Evolutionary conservation across 2,329 filamentous ascomycete species (phyloP).

Genomic region (Helotiales sp.): DNA sequence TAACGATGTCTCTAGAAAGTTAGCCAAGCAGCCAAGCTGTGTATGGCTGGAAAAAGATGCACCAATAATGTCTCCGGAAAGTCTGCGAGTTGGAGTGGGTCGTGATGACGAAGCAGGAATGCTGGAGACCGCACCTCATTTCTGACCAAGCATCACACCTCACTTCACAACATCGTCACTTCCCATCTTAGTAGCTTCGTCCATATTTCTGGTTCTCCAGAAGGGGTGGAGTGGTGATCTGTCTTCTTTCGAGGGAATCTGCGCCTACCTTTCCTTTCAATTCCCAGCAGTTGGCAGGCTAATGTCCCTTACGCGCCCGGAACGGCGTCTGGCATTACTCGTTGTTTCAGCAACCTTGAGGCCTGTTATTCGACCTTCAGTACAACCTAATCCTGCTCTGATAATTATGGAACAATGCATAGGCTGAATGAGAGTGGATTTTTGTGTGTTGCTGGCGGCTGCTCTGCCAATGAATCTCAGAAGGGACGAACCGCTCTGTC

Average conservation of each 20-base stretch:
- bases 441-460: not conserved
- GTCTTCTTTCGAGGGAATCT: not conserved
- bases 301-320: not conserved
- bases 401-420: not conserved
- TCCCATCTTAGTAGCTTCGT: not conserved
- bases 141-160: not conserved
- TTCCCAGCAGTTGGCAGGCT: not conserved
- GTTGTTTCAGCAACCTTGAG: not conserved
- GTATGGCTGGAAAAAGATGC: not conserved
- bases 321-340: not conserved
- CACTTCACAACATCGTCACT: not conserved
- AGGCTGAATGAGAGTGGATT: not conserved
- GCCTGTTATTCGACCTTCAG: not conserved
- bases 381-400: not conserved
- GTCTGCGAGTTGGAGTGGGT: not conserved
- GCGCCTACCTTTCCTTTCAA: not conserved
- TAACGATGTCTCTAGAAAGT: slow-evolving; percentile 10
- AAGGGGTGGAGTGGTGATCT: not conserved
- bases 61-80: no score
- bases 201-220: not conserved
- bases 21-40: not conserved
- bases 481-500: not conserved
- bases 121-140: not conserved
- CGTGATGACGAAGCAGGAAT: not conserved
- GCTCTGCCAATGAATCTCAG: not conserved